These are phyloP conservation scores for Canna indica DNA, from an alignment of 176 grass and related monocot species.

Conservation along the genomic window DNA sequence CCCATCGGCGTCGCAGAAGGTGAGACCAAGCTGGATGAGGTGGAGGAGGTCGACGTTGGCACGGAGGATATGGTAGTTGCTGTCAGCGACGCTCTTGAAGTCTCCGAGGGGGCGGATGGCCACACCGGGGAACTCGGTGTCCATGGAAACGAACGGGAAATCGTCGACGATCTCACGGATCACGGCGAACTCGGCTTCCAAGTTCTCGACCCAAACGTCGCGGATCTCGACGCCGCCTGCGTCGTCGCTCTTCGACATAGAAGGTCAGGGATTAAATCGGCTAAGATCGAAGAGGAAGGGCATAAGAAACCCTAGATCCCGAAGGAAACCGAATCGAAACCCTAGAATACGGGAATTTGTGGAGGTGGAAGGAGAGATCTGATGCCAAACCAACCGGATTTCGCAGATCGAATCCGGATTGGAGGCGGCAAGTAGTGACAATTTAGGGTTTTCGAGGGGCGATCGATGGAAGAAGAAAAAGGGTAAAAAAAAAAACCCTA, in stretches of 20 bases:
- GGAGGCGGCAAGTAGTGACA: too few species aligned
- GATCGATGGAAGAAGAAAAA: too few species aligned
- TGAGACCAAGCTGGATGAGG: constrained; percentile 8
- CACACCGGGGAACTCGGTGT: constrained; percentile 5
- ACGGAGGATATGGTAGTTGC: constrained; percentile 8
- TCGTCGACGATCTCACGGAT: constrained; percentile 3
- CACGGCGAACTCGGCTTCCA: background rate
- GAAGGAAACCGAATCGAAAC: too few species aligned
- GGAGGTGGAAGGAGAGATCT: too few species aligned
- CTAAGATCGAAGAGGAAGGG: too few species aligned
- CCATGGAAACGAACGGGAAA: constrained; percentile 1
- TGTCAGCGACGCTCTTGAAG: background rate
- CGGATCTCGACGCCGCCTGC: constrained; percentile 1
- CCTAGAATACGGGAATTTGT: too few species aligned
- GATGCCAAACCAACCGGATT: too few species aligned
- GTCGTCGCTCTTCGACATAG: constrained; percentile 1
- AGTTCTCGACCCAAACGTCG: background rate
- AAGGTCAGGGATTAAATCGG: background rate
- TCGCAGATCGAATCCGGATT: too few species aligned
- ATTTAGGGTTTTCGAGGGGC: too few species aligned
- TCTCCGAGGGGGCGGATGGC: background rate
- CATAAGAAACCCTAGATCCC: background rate
- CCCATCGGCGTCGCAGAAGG: background rate
- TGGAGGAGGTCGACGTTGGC: constrained; percentile 8
- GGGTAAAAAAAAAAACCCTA: too few species aligned